These are phyloP conservation scores for Sphenostylis stenocarpa DNA, from an alignment of 306 rosid genomes.

Conservation along the genomic window DNA sequence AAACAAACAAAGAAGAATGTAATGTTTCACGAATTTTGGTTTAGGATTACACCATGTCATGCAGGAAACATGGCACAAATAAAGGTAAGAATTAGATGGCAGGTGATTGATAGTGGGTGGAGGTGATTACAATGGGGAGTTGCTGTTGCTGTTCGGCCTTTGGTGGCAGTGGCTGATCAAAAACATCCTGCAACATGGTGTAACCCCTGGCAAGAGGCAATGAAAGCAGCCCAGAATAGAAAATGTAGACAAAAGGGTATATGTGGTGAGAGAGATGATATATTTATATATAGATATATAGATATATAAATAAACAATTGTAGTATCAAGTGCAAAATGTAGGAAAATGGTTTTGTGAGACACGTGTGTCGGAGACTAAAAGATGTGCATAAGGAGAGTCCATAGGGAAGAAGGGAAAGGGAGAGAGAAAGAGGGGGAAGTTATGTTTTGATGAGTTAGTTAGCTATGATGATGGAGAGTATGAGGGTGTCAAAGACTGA, in stretches of 20 bases:
- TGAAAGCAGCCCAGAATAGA: not conserved
- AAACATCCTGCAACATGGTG: slow-evolving; percentile 57
- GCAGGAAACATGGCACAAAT: too few species aligned
- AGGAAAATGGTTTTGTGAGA: slow-evolving; percentile 2
- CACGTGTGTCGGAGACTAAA: slow-evolving; percentile 4
- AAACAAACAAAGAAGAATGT: not conserved
- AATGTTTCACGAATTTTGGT: not conserved
- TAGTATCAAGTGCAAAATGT: not conserved
- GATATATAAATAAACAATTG: too few species aligned
- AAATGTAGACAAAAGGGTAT: not conserved
- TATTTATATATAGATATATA: too few species aligned
- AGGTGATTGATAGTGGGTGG: not conserved
- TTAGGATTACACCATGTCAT: not conserved
- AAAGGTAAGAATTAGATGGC: not conserved
- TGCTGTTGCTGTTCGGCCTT: slow-evolving; percentile 38
- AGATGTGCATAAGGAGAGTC: slow-evolving; percentile 5
- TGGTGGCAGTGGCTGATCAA: slow-evolving; percentile 41
- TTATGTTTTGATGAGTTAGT: not conserved
- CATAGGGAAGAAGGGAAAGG: slow-evolving; percentile 13
- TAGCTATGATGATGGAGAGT: slow-evolving; percentile 39
- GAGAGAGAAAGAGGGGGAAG: not conserved
- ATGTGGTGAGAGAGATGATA: not conserved
- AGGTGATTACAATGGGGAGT: slow-evolving; percentile 48
- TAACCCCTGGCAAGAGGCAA: not conserved
- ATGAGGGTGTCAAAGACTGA: slow-evolving; percentile 44